Base-by-base conservation (phyloP, 1,284 basidiomycete species). In the Exsudoporus floridanus region DNA sequence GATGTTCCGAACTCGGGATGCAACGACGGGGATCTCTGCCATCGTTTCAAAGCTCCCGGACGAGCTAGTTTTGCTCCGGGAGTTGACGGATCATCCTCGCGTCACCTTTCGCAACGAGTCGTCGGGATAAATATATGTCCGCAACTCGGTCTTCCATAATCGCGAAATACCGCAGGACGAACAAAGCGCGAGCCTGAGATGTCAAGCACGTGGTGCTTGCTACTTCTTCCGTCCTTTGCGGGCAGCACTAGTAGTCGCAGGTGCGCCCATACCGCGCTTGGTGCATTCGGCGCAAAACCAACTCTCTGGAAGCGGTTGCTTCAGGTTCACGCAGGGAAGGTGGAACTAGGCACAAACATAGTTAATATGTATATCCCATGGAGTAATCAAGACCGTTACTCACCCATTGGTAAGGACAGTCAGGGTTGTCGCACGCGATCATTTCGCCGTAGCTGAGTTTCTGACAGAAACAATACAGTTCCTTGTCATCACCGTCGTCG, bases 381-480 rank as follows among this genome's bases (percentile, higher is more conserved):
- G n/a, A 31, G 45, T 50, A 43, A 63, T 40, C 37, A 46, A 28
- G 23, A 46, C 38, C 8, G 30, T 12, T 13, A 75, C 83, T 74
- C 55, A 86, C 85, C 85, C 86, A 88, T 78, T 87, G 82, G 67
- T 80, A 84, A n/a, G 74, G 76, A 69, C 85, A 88, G 8, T 74
- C 74, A n/a, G 77, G 70, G 59, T 83, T 83, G 63, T 88, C 85
- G 64, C 85, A 88, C 39, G 77, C 86, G 56, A 88, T 82, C 85
- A 88, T 88, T 78, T 85, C 82, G 50, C 84, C 84, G 53, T 81
- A 83, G 42, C 82, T 84, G 53, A 79, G 74, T 62, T 82, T 82
- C 58, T 81, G 81, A 65, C 85, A 86, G 71, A 81, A 80, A 64
- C 85, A 87, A 60, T 86, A 87, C 2, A 83, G 60, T 31, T 76